Evolutionary conservation across 176 grass and related monocot species (phyloP), one percentile per base, ranked within the genome.

Genomic region (Rhynchospora pubera): DNA sequence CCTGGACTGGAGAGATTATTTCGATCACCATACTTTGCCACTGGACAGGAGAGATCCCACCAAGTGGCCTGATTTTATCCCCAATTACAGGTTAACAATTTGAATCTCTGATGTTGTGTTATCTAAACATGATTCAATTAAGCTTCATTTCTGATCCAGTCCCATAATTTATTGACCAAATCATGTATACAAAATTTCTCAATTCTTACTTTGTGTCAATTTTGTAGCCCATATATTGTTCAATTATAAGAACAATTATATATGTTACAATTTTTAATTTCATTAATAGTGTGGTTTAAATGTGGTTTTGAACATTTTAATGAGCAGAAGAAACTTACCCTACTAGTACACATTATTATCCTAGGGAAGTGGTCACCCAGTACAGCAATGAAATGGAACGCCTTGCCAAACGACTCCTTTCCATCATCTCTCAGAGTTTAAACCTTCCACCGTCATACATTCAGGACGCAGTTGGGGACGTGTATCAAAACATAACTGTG

Each of bases 1-100:
- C 74, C 90, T 94, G 59, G 96, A 98, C 78, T 98, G 92, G 96
- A 91, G 92, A 62, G 92, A 98, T 82, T 98, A 93, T 81, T 94
- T 98, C 65, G 92, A 98, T 68, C 92, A 98, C 76, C 96, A 98
- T 88, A 90, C 90, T 2, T 86, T 98, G 43, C 96, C 92, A 5
- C 90, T 91, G 68, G 86, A 88, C 55, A 86, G 96, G 24, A 87
- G 96, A 34, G 70, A 98, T 82, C 90, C 92, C 18, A 12, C 58
- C 63, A 86, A 82, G 39, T 98, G 92, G 96, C 96, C 96, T 16
- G 87, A 93, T 77, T 94, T 94, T 57, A 80, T 94, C 63, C 82
- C 89, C 5, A 86, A 87, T 57, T 98, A 98, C 86, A 94, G 95
- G 95, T 94, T 32, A 5, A n/a, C n/a, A n/a, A 81, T 34, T 46